Evolutionary conservation across 371 early-diverging fungal genomes (phyloP).

Genomic region (Mucor velutinosus): DNA sequence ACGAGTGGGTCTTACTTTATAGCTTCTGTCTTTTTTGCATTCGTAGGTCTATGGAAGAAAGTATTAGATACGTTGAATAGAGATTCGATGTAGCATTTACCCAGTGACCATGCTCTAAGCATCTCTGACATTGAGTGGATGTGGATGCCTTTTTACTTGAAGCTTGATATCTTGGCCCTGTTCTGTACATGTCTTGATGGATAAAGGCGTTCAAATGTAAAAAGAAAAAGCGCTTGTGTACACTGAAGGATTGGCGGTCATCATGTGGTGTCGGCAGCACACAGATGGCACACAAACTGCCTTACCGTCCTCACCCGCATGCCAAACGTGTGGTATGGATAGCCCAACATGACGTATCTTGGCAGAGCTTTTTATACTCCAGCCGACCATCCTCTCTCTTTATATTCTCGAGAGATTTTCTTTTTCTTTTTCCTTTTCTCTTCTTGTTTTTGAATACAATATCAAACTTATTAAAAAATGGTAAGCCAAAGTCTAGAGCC

Average conservation of each 20-base stretch:
- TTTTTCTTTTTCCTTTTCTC: constrained; percentile 4
- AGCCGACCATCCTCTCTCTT: not conserved
- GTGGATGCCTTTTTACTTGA: constrained; percentile 46
- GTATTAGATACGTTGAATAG: not conserved
- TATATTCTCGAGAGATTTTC: not conserved
- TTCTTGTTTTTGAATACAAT: constrained; percentile 5
- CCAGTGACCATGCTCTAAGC: constrained; percentile 66
- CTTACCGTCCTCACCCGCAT: not conserved
- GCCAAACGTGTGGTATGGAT: not conserved
- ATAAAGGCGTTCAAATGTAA: not conserved
- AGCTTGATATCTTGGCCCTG: constrained; percentile 38
- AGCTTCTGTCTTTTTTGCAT: constrained; percentile 56
- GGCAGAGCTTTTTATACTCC: not conserved
- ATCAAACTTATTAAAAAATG: constrained; percentile 13
- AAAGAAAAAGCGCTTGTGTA: not conserved
- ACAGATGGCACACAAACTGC: not conserved
- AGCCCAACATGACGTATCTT: not conserved
- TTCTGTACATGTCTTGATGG: constrained; percentile 33
- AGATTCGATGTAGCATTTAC: constrained; percentile 22
- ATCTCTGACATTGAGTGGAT: constrained; percentile 64
- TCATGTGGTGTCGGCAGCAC: not conserved
- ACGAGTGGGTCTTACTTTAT: constrained; percentile 61
- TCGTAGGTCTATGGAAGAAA: constrained; percentile 51
- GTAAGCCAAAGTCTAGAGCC: not conserved
- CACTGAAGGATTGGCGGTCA: not conserved